Base-by-base conservation (phyloP, 2,329 filamentous ascomycete genomes). In the Tolypocladium tropicale region DNA sequence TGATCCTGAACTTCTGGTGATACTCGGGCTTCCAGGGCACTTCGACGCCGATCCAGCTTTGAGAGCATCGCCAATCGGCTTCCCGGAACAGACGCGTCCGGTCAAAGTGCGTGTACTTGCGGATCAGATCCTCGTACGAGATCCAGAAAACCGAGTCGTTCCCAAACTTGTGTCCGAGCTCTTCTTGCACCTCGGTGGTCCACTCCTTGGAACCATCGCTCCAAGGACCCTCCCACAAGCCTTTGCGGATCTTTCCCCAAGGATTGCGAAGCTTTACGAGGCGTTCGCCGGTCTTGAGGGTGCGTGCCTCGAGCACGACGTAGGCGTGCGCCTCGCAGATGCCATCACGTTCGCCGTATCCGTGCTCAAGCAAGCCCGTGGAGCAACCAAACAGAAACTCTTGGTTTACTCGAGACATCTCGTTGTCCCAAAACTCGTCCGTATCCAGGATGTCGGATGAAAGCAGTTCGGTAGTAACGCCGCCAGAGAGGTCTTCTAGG, bases 341-440 rank as follows among this genome's bases (percentile, higher is more conserved):
- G 2, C 82, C 81, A 58, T 79, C 76, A 33, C 84, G 75, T 53
- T 80, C 72, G 4, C 84, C 83, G 56, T 83, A 85, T 2, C 83
- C 83, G 34, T 78, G 77, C 48, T 83, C 83, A 55, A 86, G 77
- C 30, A 85, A 73, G 11, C 85, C 86, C 0, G 81, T 83, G 0
- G 78, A 81, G 63, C 85, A 88, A n/a, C 86, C 85, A 62, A 89
- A 89, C 9, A 90, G 72, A 63, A 94, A 95, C 53, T 90, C 85
- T 55, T 90, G 74, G 67, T 95, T 94, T 57, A 91, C 89, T 59
- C 87, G 84, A 70, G 85, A 82, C 28, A 95, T 78, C 67, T 94
- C 88, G 39, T 93, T 84, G 1, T 79, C 82, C 91, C 90, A 95
- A 67, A 95, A 95, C 25, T 83, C 80, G 53, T 95, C 85, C 57